Conservation (phyloP, 176 grass and related monocot genomes). For the Triticum turgidum region DNA sequence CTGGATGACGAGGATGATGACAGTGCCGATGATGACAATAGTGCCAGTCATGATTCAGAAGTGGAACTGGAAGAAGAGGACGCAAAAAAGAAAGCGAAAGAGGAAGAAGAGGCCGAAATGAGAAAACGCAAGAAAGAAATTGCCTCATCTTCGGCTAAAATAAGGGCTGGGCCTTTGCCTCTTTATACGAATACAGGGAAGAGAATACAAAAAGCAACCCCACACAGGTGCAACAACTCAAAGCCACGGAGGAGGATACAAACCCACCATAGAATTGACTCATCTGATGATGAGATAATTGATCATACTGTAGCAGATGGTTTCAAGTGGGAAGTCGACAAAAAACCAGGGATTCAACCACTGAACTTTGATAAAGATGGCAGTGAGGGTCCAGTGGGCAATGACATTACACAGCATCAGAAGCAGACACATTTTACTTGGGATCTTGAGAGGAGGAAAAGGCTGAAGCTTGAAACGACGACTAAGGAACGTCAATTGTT, state of each 20-base stretch:
- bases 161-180: not conserved
- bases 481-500: slow-evolving; percentile 22
- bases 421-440: slow-evolving; percentile 43
- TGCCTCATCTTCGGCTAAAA: not conserved
- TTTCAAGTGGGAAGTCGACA: slow-evolving; percentile 33
- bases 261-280: not conserved
- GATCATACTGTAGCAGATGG: slow-evolving; percentile 34
- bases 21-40: slow-evolving; percentile 17
- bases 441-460: slow-evolving; percentile 54
- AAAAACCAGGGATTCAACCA: slow-evolving; percentile 17
- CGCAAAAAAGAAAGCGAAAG: slow-evolving; percentile 23
- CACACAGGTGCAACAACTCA: not conserved
- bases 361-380: slow-evolving; percentile 21
- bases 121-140: slow-evolving; percentile 31
- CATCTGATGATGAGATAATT: slow-evolving; percentile 40
- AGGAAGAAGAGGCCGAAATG: slow-evolving; percentile 25
- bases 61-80: slow-evolving; percentile 47
- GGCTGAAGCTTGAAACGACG: slow-evolving; percentile 36
- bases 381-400: not conserved
- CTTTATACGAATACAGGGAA: not conserved
- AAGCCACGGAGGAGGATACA: not conserved
- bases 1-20: slow-evolving; percentile 43
- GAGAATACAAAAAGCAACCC: not conserved
- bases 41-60: slow-evolving; percentile 30
- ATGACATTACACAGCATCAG: slow-evolving; percentile 21